phyloP scores from a whole-genome alignment of 164 flowering plant species.

The Paratinospora sagittata region DNA sequence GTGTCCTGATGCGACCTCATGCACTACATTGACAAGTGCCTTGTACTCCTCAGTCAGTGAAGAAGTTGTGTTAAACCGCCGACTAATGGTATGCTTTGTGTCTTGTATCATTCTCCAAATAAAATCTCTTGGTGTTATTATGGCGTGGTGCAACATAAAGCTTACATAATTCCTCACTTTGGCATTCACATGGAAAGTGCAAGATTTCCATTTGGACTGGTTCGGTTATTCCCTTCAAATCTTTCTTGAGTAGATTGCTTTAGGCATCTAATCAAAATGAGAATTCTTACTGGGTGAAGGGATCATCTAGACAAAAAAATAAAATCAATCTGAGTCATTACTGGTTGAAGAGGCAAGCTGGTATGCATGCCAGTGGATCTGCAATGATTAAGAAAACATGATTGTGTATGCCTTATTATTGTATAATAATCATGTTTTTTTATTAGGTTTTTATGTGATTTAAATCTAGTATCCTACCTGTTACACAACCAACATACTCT shows the following conservation, averaged over 20 bases:
- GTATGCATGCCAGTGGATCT: not conserved
- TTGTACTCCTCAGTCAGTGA: slow-evolving; percentile 86
- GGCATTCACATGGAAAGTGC: not conserved
- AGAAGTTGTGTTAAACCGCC: slow-evolving; percentile 61
- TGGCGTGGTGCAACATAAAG: not conserved
- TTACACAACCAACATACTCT: too few relatives aligned
- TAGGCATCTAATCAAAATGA: too few relatives aligned
- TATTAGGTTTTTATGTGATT: too few relatives aligned
- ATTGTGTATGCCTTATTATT: too few relatives aligned
- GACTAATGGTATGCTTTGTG: slow-evolving; percentile 55
- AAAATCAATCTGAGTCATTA: not conserved
- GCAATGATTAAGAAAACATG: too few relatives aligned
- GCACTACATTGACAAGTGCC: slow-evolving; percentile 83
- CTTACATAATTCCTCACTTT: not conserved
- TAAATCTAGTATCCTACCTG: too few relatives aligned
- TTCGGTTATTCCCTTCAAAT: too few relatives aligned
- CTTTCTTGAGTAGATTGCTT: too few relatives aligned
- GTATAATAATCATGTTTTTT: too few relatives aligned
- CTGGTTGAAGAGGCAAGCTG: not conserved
- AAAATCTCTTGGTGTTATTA: not conserved
- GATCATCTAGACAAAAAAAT: not conserved
- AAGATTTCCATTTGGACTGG: too few relatives aligned
- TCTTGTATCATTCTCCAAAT: not conserved
- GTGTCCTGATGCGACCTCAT: slow-evolving; percentile 78
- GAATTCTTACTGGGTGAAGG: not conserved